A percentile compares a stretch with the other conserved stretches of the same genome.
phyloP scores from a whole-genome alignment of 2,329 filamentous ascomycete species.

The Eutypa lata region DNA sequence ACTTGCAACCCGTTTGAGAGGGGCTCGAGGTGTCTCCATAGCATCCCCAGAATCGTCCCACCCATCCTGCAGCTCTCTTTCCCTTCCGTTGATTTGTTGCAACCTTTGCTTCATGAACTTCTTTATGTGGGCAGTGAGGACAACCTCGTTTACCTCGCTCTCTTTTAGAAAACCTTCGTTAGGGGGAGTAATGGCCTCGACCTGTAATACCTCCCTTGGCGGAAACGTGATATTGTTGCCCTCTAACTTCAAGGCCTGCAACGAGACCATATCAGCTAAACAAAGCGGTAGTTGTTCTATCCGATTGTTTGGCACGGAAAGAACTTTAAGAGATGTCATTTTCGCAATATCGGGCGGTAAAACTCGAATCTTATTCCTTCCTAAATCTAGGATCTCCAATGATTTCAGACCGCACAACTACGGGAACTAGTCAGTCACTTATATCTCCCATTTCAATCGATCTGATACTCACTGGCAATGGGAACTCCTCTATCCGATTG shows the following conservation, averaged over 20 bases:
- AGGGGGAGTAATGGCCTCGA: constrained; percentile 52
- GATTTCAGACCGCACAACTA: constrained; percentile 83
- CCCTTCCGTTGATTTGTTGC: constrained; percentile 43
- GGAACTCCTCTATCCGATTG: constrained; percentile 67
- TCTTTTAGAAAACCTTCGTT: constrained; percentile 57
- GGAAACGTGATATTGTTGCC: constrained; percentile 84
- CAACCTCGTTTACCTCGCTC: constrained; percentile 60
- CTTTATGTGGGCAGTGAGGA: constrained; percentile 60
- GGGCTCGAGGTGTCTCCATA: constrained; percentile 74
- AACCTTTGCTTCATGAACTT: constrained; percentile 54
- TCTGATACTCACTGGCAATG: constrained; percentile 45
- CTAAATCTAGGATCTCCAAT: constrained; percentile 89
- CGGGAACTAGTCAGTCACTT: constrained; percentile 1
- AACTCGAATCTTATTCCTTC: constrained; percentile 76
- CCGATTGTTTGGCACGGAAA: constrained; percentile 83
- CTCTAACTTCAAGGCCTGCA: constrained; percentile 86
- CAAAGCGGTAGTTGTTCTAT: constrained; percentile 82
- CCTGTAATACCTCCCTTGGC: constrained; percentile 64
- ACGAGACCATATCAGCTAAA: constrained; percentile 82
- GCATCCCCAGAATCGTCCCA: constrained; percentile 68
- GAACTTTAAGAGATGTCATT: constrained; percentile 80
- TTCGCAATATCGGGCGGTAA: constrained; percentile 78
- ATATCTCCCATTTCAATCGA: background rate
- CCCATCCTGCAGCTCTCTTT: constrained; percentile 50
- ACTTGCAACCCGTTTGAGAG: constrained; percentile 59